A percentile compares a stretch with the other conserved stretches of the same genome.
phyloP scores from a whole-genome alignment of 2,329 filamentous ascomycete species.

The Rhexocercosporidium sp. region DNA sequence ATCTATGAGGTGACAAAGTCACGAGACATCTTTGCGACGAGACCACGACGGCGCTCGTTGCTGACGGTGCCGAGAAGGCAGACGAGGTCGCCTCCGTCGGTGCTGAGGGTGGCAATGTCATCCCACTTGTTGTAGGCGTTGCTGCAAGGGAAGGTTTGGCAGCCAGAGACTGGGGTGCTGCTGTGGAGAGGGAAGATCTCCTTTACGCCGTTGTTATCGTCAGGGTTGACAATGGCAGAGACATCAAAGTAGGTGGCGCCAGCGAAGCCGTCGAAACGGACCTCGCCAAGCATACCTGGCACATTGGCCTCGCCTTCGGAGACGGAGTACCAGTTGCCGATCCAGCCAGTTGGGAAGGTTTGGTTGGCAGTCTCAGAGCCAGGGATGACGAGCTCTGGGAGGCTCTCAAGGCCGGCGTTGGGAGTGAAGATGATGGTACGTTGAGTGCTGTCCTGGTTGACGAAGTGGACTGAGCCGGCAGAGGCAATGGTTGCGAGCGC shows the following conservation, averaged over 20 bases:
- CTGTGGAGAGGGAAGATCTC: slow-evolving; percentile 53
- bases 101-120: slow-evolving; percentile 61
- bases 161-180: slow-evolving; percentile 53
- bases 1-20: slow-evolving; percentile 28
- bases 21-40: slow-evolving; percentile 21
- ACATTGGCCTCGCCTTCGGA: slow-evolving; percentile 49
- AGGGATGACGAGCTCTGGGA: slow-evolving; percentile 31
- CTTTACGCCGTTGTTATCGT: slow-evolving; percentile 58
- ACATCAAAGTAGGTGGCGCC: slow-evolving; percentile 62
- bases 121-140: slow-evolving; percentile 59
- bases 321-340: slow-evolving; percentile 52
- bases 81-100: slow-evolving; percentile 54
- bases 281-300: slow-evolving; percentile 58
- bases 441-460: slow-evolving; percentile 58
- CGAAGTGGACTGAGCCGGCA: slow-evolving; percentile 61
- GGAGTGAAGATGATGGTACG: slow-evolving; percentile 42
- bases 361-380: slow-evolving; percentile 43
- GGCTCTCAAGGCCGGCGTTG: slow-evolving; percentile 26
- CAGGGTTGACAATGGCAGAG: slow-evolving; percentile 60
- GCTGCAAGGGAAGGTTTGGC: slow-evolving; percentile 56
- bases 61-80: slow-evolving; percentile 43
- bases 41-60: slow-evolving; percentile 24
- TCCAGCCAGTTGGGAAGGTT: slow-evolving; percentile 47
- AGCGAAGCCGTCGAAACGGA: slow-evolving; percentile 55
- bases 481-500: slow-evolving; percentile 50